These are phyloP conservation scores for Termitomyces sp. DNA, from an alignment of 768 basidiomycete genomes.

Conservation along the genomic window DNA sequence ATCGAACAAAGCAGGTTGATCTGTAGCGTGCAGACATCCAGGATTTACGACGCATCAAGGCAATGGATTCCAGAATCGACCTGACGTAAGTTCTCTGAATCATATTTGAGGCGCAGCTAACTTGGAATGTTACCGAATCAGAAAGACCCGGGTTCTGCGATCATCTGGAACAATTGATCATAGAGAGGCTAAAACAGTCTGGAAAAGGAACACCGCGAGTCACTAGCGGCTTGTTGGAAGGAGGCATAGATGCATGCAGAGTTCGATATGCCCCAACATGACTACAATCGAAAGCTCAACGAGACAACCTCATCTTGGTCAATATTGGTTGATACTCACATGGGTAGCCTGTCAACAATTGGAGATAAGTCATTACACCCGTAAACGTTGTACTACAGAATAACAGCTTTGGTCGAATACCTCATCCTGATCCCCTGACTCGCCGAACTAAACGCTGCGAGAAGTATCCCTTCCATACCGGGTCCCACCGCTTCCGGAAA, in stretches of 20 bases:
- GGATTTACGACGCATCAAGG: not conserved
- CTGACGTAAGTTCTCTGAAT: not conserved
- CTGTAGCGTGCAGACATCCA: not conserved
- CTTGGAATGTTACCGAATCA: slow-evolving; percentile 2
- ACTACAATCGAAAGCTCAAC: not conserved
- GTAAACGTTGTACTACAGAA: slow-evolving; percentile 10
- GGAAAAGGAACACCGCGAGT: not conserved
- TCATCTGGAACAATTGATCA: not conserved
- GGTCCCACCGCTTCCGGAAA: not conserved
- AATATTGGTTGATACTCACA: not conserved
- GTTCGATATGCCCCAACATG: not conserved
- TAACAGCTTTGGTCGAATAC: slow-evolving; percentile 10
- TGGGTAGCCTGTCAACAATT: not conserved
- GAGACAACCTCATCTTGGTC: not conserved
- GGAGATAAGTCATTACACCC: not conserved
- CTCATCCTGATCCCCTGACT: slow-evolving; percentile 3
- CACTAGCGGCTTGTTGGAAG: not conserved
- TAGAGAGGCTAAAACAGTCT: not conserved
- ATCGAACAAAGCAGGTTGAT: not conserved
- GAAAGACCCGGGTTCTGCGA: not conserved
- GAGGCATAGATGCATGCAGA: not conserved
- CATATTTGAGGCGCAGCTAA: not conserved
- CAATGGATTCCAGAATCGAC: not conserved
- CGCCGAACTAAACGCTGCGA: not conserved
- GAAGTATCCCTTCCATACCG: not conserved